Evolutionary conservation across 768 basidiomycete species (phyloP), one percentile per base, ranked within the genome.

Genomic region (Suillus alpinus): DNA sequence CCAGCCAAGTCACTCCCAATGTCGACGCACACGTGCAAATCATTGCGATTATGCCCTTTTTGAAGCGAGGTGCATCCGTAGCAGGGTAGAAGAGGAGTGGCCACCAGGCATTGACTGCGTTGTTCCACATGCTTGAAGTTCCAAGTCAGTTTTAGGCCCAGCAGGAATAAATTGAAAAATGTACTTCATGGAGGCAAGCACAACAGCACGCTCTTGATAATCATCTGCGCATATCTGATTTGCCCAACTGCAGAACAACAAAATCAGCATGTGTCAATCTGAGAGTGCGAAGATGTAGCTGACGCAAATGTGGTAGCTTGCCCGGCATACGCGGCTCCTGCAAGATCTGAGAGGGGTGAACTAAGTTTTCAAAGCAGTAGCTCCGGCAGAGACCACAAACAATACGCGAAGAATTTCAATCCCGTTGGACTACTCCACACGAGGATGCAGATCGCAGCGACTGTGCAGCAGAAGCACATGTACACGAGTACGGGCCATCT

Each of bases 351-450:
- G 52, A 65, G 20, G 56, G 56, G 7, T 12, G 23, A 23, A 6
- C 3, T 18, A 16, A 31, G 36, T 5, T 49, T 31, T 52, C 52
- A 49, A 59, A 26, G 14, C n/a, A 36, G 4, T 20, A 16, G 12
- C 23, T 16, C n/a, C 44, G 20, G 51, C 36, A 34, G 37, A 29
- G 56, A 62, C 10, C 9, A 77, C 80, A 61, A 60, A 83, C 87
- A 90, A 67, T 88, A 92, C 4, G 88, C 91, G 64, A 91, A 89
- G 71, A 87, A 90, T 63, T 87, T 87, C n/a, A 86, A 80, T 1
- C 78, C 82, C 0, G 74, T 83, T 4, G 88, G 83, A 58, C 78
- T 82, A 57, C 75, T 77, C 84, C 85, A 86, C 3, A 86, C 79
- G 34, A 91, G 76, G 55, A 91, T 79, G 67, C 82, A 84, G 52